Base-by-base conservation (phyloP, 1,284 basidiomycete genomes). In the Papiliotrema fonsecae region DNA sequence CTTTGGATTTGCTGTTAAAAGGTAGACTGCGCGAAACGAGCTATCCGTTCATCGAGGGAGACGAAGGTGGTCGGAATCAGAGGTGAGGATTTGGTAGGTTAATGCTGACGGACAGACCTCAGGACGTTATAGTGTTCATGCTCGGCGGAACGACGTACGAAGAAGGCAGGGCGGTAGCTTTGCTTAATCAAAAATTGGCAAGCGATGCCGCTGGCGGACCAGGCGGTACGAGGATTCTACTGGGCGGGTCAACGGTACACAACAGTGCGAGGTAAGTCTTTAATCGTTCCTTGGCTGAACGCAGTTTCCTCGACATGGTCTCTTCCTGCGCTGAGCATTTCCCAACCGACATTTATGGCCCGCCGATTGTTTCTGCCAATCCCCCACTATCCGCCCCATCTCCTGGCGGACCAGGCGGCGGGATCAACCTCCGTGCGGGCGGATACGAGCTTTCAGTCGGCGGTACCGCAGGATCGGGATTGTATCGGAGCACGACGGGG, bases 51-150 rank as follows among this genome's bases (percentile, higher is more conserved):
- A 64, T 92, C 25, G 87, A 88, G 46, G 81, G 79, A 39, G 76
- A 76, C 49, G 78, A 69, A 58, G 77, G 78, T 25, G 65, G 64
- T 4, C 51, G 69, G 24, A 56, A 60, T 4, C 74, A 75, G 50
- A 56, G 64, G 67, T 24, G 24, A 21, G 28, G 25, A 4, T 30
- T 9, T 22, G 28, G 2, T 38, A 7, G 19, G 35, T 16, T 16
- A 9, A 21, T 45, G 51, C 6, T 52, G 21, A 22, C 11, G 16
- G 13, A n/a, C 49, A 92, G 90, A 57, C 87, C 91, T 9, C 91
- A 94, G 64, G 93, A 97, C 67, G 81, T 97, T 41, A 94, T 97
- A 52, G 78, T 97, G 48, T 97, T 97, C 74, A 86, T 97, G 76
- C 83, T 96, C 52, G 93, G 92, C 30, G 92, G 92, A 0, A 84